Evolutionary conservation across 2,329 filamentous ascomycete genomes (phyloP), one percentile per base, ranked within the genome.

Genomic region (Penicillium griseofulvum): DNA sequence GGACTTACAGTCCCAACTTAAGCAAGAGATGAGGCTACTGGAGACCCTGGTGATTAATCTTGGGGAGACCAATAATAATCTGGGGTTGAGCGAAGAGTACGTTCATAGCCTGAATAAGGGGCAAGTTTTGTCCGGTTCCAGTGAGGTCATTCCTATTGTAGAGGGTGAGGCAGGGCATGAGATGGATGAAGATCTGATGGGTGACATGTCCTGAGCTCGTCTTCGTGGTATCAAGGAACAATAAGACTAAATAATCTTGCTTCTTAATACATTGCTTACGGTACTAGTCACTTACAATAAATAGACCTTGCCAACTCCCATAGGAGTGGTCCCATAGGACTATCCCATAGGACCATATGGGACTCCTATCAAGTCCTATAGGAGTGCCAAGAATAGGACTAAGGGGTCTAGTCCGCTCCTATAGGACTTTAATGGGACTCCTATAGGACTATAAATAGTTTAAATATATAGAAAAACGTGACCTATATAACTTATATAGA

Each of bases 21-120:
- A 76, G 41, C 68, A 71, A 38, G 82, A 83, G 65, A 80, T 78
- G 31, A 62, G 71, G 41, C 78, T 79, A 28, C 80, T 85, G 2
- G 75, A 80, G 49, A 63, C 66, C 9, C 74, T 87, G 6, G 76
- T 80, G 19, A 71, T 76, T 22, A 78, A 80, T 60, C 75, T 85
- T 42, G 77, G 78, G 60, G 78, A 81, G 55, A 80, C 78, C 16
- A 83, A 86, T 58, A 76, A 79, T 50, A 80, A 79, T 17, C 66
- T 87, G 47, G 81, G 80, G 39, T 68, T 87, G 39, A 82, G 77
- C 52, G 82, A 80, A 62, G 84, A 87, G 65, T 84, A 83, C 62
- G 73, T 85, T 31, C 81, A 84, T 41, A 76, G 76, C 48, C 56
- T 80, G 49, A 80, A 78, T 64, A 82, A 76, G 57, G 61, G 74